Base-by-base conservation (phyloP, 2,329 filamentous ascomycete species). In the Ophiostoma montium region DNA sequence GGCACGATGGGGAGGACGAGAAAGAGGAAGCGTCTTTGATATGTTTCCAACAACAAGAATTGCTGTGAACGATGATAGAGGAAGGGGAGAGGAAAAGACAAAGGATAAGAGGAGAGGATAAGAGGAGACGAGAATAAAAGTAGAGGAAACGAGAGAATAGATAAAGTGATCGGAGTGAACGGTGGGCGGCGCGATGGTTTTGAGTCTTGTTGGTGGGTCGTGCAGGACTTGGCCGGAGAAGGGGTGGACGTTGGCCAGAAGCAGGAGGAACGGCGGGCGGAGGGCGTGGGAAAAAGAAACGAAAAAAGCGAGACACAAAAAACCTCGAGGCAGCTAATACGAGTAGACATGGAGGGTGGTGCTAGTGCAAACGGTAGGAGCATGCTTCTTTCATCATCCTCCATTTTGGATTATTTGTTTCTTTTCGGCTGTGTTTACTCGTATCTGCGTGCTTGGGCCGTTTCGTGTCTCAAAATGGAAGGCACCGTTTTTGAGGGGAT, bases 171-270 rank as follows among this genome's bases (percentile, higher is more conserved):
- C 5, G 42, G 42, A 44, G 41, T 31, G 42, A n/a, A 33, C 42
- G 27, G 42, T 21, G 43, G 43, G 43, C 33, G 19, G 18, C 43
- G 32, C 43, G 43, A 35, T 46, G 43, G 43, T 46, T 46, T 46
- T 35, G 31, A 46, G 32, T 35, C 8, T 32, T 21, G 32, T 32
- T 21, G 32, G 42, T 42, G 38, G 21, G 11, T 8, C 9, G 21
- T 12, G n/a, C 12, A 41, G 38, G 38, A 41, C 38, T 41, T 43
- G 41, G 41, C 41, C 41, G 41, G 31, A 45, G 30, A 45, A 45
- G 42, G 30, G 35, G 41, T 43, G 21, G 41, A 44, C 41, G 42
- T 32, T 33, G 42, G 31, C 15, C 15, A 44, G 39, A 18, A 30
- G 16, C 19, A 30, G 39, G 16, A 43, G 23, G 42, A 33, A 33